Conservation (phyloP, 1,284 basidiomycete genomes). For the Sphagnurus paluster region DNA sequence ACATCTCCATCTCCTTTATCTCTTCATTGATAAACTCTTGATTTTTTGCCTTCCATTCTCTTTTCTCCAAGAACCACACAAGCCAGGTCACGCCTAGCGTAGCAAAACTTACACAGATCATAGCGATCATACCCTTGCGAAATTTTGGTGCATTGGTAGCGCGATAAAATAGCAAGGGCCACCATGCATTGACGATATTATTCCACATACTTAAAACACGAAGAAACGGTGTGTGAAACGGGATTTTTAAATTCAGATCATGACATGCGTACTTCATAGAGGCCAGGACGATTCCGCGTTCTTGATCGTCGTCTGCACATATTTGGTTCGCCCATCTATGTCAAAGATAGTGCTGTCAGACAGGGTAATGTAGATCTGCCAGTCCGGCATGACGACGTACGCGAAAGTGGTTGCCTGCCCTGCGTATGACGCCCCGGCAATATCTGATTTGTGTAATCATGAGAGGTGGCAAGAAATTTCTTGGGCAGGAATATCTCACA, state of each 20-base stretch:
- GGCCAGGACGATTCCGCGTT: constrained; percentile 64
- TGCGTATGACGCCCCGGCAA: constrained; percentile 64
- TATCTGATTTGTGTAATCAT: constrained; percentile 34
- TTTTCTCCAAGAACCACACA: constrained; percentile 56
- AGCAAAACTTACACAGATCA: constrained; percentile 57
- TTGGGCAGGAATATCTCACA: constrained; percentile 38
- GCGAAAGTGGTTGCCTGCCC: constrained; percentile 72
- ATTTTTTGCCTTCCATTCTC: constrained; percentile 31
- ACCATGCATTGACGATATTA: constrained; percentile 71
- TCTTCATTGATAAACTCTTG: background rate
- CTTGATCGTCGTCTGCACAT: constrained; percentile 65
- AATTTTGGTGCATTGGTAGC: constrained; percentile 68
- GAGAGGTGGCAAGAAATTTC: background rate
- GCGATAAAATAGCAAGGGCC: constrained; percentile 67
- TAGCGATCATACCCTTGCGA: constrained; percentile 64
- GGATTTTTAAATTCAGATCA: background rate
- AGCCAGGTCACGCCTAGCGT: constrained; percentile 57
- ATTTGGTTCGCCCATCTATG: constrained; percentile 76
- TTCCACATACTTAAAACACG: constrained; percentile 60
- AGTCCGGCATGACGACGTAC: constrained; percentile 36
- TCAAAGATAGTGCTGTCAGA: constrained; percentile 15
- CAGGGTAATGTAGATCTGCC: constrained; percentile 1
- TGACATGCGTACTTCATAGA: constrained; percentile 59
- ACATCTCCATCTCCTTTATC: background rate
- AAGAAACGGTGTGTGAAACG: constrained; percentile 1